A percentile compares a stretch with the other conserved stretches of the same genome.
Conservation (phyloP, 2,329 filamentous ascomycete genomes). For the Malbranchea zuffiana region DNA sequence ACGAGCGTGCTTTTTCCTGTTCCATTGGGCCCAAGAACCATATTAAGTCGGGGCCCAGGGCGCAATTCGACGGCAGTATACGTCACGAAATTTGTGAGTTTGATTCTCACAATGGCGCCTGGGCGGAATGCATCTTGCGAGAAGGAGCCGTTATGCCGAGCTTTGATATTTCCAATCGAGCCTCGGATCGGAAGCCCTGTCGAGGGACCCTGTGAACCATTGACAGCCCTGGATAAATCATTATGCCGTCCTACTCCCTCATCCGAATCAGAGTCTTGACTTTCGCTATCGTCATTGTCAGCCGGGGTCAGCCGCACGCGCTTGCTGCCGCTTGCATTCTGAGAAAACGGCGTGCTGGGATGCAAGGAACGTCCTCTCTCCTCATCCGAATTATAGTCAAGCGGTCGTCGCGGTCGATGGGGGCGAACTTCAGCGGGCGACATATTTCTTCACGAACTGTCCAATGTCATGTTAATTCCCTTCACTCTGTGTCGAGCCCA, state of each 20-base stretch:
- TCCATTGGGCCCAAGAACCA: slow-evolving; percentile 98
- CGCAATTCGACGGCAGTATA: slow-evolving; percentile 87
- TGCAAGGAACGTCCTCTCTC: slow-evolving; percentile 13
- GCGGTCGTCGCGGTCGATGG: slow-evolving; percentile 20
- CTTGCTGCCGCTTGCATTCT: slow-evolving; percentile 24
- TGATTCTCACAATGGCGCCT: slow-evolving; percentile 80
- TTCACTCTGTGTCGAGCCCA: too few relatives aligned
- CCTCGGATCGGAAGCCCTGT: background rate
- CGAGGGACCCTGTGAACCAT: background rate
- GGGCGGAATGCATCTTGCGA: slow-evolving; percentile 41
- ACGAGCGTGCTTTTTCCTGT: slow-evolving; percentile 96
- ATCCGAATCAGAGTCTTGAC: slow-evolving; percentile 3
- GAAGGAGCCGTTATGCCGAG: slow-evolving; percentile 1
- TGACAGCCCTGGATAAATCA: background rate
- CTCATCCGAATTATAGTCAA: slow-evolving; percentile 20
- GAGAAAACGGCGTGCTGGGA: slow-evolving; percentile 18
- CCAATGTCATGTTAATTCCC: too few relatives aligned
- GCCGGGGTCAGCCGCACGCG: slow-evolving; percentile 20
- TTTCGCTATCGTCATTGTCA: slow-evolving; percentile 8
- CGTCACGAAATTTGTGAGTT: slow-evolving; percentile 81
- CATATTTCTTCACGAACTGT: slow-evolving; percentile 19
- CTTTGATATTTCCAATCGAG: background rate
- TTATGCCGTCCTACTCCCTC: too few relatives aligned
- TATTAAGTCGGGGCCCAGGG: slow-evolving; percentile 86
- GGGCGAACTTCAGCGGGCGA: slow-evolving; percentile 19